Evolutionary conservation across 106 monocot genomes (phyloP).

Genomic region (Dioscorea alata): DNA sequence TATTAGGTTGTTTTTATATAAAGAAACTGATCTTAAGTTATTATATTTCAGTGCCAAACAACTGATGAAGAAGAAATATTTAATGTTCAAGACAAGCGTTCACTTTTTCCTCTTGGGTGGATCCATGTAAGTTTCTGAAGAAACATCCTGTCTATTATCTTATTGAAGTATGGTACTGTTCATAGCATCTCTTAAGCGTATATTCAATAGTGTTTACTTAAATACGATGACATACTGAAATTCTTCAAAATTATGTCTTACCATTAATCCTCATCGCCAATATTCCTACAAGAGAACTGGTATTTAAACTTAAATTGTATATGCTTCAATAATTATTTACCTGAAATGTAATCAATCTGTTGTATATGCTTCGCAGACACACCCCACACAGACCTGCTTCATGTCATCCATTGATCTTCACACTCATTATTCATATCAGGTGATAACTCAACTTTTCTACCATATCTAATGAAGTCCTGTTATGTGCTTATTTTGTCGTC

Average conservation of each 20-base stretch:
- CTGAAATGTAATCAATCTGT: background rate
- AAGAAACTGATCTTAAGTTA: background rate
- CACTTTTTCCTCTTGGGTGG: constrained; percentile 97
- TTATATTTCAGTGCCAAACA: constrained; percentile 74
- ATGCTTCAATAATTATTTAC: too few relatives aligned
- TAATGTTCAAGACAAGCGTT: constrained; percentile 82
- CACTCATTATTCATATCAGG: constrained; percentile 99
- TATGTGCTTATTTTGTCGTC: too few relatives aligned
- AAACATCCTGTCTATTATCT: background rate
- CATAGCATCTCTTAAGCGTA: too few relatives aligned
- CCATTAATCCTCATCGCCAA: too few relatives aligned
- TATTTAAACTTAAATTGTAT: too few relatives aligned
- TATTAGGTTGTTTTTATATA: background rate
- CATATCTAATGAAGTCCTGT: too few relatives aligned
- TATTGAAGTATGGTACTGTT: background rate
- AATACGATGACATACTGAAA: too few relatives aligned
- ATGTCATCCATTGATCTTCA: constrained; percentile 99
- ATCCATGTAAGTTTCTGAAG: constrained; percentile 80
- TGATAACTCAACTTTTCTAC: constrained; percentile 13
- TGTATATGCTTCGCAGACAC: constrained; percentile 53
- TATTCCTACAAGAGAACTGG: too few relatives aligned
- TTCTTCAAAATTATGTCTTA: too few relatives aligned
- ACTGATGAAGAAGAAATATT: constrained; percentile 99
- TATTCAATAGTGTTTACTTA: too few relatives aligned
- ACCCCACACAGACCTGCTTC: constrained; percentile 98